These are phyloP conservation scores for Mycena leptocephala DNA, from an alignment of 768 basidiomycete species.

Conservation along the genomic window DNA sequence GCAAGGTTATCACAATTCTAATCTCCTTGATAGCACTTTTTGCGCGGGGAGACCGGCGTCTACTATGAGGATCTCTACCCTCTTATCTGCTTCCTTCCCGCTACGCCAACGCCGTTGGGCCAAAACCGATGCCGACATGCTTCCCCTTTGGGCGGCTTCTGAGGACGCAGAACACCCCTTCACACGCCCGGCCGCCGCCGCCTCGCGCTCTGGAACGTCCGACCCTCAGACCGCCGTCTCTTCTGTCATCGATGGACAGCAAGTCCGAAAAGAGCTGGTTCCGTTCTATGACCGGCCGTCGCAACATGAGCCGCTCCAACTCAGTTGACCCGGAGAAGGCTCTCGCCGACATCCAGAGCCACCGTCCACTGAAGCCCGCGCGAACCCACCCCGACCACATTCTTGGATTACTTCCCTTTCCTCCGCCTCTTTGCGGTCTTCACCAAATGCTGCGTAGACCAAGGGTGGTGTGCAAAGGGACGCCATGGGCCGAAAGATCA, in stretches of 20 bases:
- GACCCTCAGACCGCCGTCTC: constrained; percentile 5
- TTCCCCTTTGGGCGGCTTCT: constrained; percentile 72
- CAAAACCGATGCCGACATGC: constrained; percentile 58
- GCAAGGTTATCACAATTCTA: background rate
- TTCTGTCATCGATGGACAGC: constrained; percentile 7
- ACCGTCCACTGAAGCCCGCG: constrained; percentile 67
- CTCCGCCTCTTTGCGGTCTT: constrained; percentile 65
- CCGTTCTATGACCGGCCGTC: constrained; percentile 25
- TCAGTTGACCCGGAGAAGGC: constrained; percentile 64
- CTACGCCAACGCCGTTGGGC: constrained; percentile 56
- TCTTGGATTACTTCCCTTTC: constrained; percentile 72
- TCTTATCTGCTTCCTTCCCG: constrained; percentile 81
- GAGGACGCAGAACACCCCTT: constrained; percentile 48
- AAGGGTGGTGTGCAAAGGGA: constrained; percentile 34
- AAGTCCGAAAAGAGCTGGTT: constrained; percentile 31
- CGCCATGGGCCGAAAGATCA: constrained; percentile 44
- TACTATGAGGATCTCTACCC: constrained; percentile 85
- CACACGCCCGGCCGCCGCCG: constrained; percentile 25
- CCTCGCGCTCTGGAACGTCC: constrained; percentile 23
- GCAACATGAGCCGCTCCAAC: constrained; percentile 25
- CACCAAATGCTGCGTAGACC: constrained; percentile 38
- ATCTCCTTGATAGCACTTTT: constrained; percentile 59
- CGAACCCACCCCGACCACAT: constrained; percentile 67
- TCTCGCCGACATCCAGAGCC: constrained; percentile 56
- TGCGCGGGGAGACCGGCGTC: constrained; percentile 78